Evolutionary conservation across 2,329 filamentous ascomycete species (phyloP), one percentile per base, ranked within the genome.

Genomic region (Hyphodiscus sp.): DNA sequence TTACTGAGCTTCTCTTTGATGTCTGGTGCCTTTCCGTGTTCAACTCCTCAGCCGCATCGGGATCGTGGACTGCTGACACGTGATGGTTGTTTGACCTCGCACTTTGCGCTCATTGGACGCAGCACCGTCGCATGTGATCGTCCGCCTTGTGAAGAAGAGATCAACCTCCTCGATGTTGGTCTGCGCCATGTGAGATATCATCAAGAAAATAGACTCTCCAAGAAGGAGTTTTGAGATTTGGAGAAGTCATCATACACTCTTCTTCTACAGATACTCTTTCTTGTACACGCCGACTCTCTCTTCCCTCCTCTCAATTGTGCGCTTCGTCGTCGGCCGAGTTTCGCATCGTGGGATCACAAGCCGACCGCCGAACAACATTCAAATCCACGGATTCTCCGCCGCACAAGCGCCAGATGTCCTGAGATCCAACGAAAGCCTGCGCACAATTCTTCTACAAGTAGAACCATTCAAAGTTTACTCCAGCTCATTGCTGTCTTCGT

Each of bases 401-500:
- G 5, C 4, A 10, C 33, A 38, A n/a, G 2, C 33, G 11, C 5
- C 33, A 5, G 16, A 6, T 13, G 11, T 2, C 11, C 33, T n/a
- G 13, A 5, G 42, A 19, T 45, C 42, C 11, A 19, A 3, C 33
- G 33, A 6, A 33, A 33, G 13, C 13, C 13, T 33, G 29, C 29
- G 29, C 29, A 33, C 29, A 8, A 15, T n/a, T 6, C 33, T 38
- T 38, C 33, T 38, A 38, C 33, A 5, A 38, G 11, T n/a, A 13
- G 4, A n/a, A 13, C 2, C 33, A 13, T 13, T 38, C 33, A 2
- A 13, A 38, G 18, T 41, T 23, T n/a, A 47, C 51, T 20, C 30
- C 41, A 19, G 38, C 20, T 20, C 38, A 43, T 51, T 42, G n/a
- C 41, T n/a, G 44, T 4, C 15, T 29, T 57, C 50, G 50, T 62